phyloP scores from a whole-genome alignment of 441 rosid genomes.

The Adansonia grandidieri region DNA sequence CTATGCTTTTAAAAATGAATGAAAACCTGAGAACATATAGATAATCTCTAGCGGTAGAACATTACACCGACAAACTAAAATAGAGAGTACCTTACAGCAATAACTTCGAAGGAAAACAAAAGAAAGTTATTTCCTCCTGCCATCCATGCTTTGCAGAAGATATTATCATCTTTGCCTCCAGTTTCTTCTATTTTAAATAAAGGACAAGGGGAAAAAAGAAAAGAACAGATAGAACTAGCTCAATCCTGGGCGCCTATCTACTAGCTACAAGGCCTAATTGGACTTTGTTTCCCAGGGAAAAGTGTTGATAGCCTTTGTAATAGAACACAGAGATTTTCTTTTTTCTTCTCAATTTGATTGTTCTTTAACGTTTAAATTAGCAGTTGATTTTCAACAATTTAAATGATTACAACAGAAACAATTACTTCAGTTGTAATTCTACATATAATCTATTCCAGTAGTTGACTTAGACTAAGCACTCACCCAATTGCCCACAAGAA shows the following conservation, averaged over 20 bases:
- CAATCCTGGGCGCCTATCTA: background rate
- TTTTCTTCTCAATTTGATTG: background rate
- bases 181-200: background rate
- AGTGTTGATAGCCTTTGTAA: background rate
- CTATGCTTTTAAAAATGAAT: background rate
- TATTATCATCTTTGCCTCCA: background rate
- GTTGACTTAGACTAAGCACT: conserved; percentile 14
- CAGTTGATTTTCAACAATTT: background rate
- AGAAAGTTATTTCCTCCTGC: background rate
- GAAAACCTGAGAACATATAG: background rate
- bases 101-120: background rate
- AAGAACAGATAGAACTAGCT: conserved; percentile 5
- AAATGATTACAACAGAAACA: background rate
- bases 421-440: background rate
- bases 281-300: background rate
- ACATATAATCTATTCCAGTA: background rate
- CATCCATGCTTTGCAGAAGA: conserved; percentile 6
- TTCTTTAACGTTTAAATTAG: background rate
- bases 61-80: background rate
- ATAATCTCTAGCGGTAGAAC: background rate
- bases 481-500: background rate
- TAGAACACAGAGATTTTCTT: background rate
- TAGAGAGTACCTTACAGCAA: background rate
- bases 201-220: background rate
- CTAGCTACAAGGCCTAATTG: background rate